Conservation (phyloP, 2,329 filamentous ascomycete species). For the Anthostomella pinea region DNA sequence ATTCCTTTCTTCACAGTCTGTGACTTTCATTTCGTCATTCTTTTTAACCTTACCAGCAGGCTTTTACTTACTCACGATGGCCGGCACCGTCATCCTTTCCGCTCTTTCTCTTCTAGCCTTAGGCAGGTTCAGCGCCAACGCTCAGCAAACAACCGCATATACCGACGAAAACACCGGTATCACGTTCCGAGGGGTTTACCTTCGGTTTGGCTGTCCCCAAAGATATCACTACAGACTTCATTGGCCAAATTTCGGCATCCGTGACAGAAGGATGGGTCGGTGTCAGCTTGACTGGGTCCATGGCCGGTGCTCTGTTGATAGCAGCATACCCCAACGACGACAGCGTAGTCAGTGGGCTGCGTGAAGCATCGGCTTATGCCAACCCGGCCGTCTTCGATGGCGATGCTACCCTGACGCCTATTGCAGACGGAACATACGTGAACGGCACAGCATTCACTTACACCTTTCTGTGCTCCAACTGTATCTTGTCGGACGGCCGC, state of each 20-base stretch:
- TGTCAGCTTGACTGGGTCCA: constrained; percentile 44
- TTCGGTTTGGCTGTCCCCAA: neutral
- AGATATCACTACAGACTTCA: neutral
- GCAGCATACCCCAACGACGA: constrained; percentile 48
- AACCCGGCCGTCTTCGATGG: constrained; percentile 44
- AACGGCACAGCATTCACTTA: constrained; percentile 52
- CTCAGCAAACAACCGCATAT: neutral
- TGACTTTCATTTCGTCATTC: constrained; percentile 1
- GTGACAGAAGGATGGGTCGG: constrained; percentile 43
- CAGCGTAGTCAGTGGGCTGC: constrained; percentile 33
- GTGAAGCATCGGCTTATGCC: constrained; percentile 39
- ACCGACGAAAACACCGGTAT: constrained; percentile 1
- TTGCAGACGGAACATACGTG: constrained; percentile 49
- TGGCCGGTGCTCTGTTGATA: constrained; percentile 47
- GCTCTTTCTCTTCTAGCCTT: neutral
- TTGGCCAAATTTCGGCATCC: constrained; percentile 1
- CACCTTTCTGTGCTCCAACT: constrained; percentile 51
- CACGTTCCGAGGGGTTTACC: neutral
- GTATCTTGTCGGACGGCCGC: constrained; percentile 33
- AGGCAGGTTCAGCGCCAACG: neutral
- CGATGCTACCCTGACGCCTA: constrained; percentile 40
- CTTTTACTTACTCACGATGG: neutral
- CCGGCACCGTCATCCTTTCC: neutral
- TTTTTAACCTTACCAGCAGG: neutral
- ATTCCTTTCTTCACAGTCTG: neutral